Conservation (phyloP, 2,329 filamentous ascomycete genomes). For the Penicillium sp. region DNA sequence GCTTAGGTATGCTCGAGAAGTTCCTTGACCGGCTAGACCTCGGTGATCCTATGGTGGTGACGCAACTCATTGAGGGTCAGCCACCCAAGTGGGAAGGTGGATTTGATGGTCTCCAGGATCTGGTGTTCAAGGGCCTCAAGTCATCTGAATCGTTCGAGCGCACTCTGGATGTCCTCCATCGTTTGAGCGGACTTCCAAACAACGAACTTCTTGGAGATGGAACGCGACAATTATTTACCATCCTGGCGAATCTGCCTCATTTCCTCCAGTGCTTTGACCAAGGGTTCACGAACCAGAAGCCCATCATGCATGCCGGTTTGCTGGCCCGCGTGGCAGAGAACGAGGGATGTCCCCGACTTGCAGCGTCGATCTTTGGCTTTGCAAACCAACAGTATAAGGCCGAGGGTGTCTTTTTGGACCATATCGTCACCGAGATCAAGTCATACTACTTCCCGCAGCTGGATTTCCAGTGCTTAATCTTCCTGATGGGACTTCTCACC, state of each 20-base stretch:
- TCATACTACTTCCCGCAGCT: constrained; percentile 74
- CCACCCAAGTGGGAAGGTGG: constrained; percentile 82
- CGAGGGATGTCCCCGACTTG: constrained; percentile 64
- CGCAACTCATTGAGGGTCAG: constrained; percentile 69
- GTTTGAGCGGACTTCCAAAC: constrained; percentile 71
- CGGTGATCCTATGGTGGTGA: constrained; percentile 62
- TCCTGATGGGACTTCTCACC: constrained; percentile 84
- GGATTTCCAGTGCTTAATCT: constrained; percentile 81
- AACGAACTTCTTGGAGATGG: constrained; percentile 78
- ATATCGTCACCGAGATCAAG: constrained; percentile 68
- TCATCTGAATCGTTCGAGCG: constrained; percentile 77
- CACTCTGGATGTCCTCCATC: constrained; percentile 72
- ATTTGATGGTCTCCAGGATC: constrained; percentile 79
- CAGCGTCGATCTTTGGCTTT: constrained; percentile 65
- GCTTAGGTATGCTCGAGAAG: constrained; percentile 83
- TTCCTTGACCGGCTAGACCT: constrained; percentile 82
- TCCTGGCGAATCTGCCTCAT: constrained; percentile 87
- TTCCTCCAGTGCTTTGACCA: constrained; percentile 77
- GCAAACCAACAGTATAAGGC: constrained; percentile 62
- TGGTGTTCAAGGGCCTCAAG: constrained; percentile 87
- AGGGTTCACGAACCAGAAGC: constrained; percentile 51
- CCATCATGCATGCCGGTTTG: constrained; percentile 61
- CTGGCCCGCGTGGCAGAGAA: constrained; percentile 69
- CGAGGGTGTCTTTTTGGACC: constrained; percentile 69
- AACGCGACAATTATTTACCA: constrained; percentile 73